phyloP scores from a whole-genome alignment of 257 asterid genomes.

The Penstemon davidsonii region DNA sequence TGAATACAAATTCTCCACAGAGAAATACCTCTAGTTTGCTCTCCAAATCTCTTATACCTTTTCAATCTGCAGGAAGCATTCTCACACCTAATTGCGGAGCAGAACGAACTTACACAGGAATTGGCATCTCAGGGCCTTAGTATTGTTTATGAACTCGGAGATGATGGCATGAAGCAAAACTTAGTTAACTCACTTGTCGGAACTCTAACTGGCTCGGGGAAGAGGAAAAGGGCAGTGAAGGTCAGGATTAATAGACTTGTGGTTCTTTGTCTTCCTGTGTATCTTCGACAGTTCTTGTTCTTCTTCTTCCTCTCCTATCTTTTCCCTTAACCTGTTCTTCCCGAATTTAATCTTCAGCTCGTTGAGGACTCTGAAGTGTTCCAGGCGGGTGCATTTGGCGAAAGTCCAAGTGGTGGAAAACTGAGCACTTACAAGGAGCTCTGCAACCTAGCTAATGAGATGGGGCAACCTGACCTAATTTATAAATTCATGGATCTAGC shows the following conservation, averaged over 20 bases:
- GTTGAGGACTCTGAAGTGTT: constrained; percentile 91
- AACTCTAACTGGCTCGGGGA: constrained; percentile 95
- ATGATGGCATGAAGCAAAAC: constrained; percentile 81
- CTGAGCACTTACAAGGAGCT: constrained; percentile 96
- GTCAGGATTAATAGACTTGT: constrained; percentile 41
- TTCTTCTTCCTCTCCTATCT: neutral
- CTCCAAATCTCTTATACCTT: constrained; percentile 23
- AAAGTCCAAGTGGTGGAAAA: constrained; percentile 94
- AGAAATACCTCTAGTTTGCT: constrained; percentile 15
- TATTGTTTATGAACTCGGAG: constrained; percentile 94
- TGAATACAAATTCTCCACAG: constrained; percentile 4
- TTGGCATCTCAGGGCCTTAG: constrained; percentile 99
- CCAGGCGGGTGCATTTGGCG: constrained; percentile 90
- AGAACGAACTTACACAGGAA: constrained; percentile 93
- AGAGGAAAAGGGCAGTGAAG: constrained; percentile 95
- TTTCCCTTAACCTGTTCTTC: constrained; percentile 22
- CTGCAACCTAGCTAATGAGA: constrained; percentile 91
- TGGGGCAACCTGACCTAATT: constrained; percentile 97
- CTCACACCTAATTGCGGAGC: constrained; percentile 89
- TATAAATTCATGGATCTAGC: constrained; percentile 98
- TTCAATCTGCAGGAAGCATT: constrained; percentile 78
- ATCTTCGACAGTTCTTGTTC: constrained; percentile 13
- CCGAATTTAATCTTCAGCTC: constrained; percentile 54
- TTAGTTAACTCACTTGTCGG: constrained; percentile 97
- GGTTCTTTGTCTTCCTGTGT: constrained; percentile 22